phyloP scores from a whole-genome alignment of 495 filamentous ascomycete genomes.

The Neurospora sp. region DNA sequence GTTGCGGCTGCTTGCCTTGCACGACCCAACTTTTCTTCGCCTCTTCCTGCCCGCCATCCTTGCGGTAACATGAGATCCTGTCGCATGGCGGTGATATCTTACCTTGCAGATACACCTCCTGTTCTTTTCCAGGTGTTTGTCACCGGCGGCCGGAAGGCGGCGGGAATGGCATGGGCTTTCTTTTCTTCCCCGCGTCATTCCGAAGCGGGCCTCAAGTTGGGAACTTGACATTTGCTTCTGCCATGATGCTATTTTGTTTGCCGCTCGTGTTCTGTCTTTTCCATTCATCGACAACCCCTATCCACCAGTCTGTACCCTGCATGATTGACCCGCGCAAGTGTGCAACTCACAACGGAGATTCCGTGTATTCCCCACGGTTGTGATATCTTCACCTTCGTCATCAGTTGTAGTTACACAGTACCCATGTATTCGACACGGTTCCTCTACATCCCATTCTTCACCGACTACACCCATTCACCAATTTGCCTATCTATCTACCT shows the following conservation, averaged over 20 bases:
- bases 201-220: neutral
- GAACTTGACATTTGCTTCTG: neutral
- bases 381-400: neutral
- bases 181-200: neutral
- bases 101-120: neutral
- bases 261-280: neutral
- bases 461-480: neutral
- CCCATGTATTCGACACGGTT: neutral
- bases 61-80: neutral
- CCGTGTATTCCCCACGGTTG: neutral
- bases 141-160: neutral
- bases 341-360: neutral
- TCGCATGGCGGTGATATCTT: neutral
- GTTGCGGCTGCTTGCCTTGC: neutral
- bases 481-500: neutral
- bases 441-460: neutral
- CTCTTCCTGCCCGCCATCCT: neutral
- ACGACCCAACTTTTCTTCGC: slow-evolving; percentile 3
- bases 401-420: neutral
- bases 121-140: neutral
- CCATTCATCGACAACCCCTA: neutral
- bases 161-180: neutral
- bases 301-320: neutral
- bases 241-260: neutral
- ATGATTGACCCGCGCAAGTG: neutral